Evolutionary conservation across 208 protist genomes (phyloP).

Genomic region (Sergeia podlipaevii): DNA sequence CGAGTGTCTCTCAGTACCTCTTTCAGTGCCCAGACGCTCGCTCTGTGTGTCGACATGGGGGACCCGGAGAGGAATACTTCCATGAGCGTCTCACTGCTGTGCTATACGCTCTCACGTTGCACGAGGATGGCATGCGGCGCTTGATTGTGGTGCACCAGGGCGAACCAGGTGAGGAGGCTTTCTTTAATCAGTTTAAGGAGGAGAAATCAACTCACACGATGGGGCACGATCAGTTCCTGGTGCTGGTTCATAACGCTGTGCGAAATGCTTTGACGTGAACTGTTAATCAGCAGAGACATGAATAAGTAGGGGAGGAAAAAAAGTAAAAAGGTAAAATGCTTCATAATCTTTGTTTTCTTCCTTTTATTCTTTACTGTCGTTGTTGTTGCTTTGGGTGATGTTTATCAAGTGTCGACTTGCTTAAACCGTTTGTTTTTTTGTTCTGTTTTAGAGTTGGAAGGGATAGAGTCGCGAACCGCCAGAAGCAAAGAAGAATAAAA

Average conservation of each 20-base stretch:
- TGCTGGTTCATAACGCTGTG: slow-evolving; percentile 62
- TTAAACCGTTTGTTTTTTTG: too few species aligned
- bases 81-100: slow-evolving; percentile 66
- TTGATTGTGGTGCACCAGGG: slow-evolving; percentile 79
- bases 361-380: too few species aligned
- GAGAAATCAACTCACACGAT: slow-evolving; percentile 34
- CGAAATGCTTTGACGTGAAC: slow-evolving; percentile 27
- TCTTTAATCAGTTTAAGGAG: slow-evolving; percentile 80
- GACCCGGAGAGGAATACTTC: slow-evolving; percentile 53
- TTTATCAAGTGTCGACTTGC: too few species aligned
- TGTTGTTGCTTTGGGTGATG: too few species aligned
- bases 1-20: slow-evolving; percentile 43
- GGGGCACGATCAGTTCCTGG: slow-evolving; percentile 72
- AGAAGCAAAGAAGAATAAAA: too few species aligned
- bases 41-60: slow-evolving; percentile 39
- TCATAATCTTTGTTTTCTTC: too few species aligned
- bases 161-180: slow-evolving; percentile 68
- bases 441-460: too few species aligned
- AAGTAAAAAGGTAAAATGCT: too few species aligned
- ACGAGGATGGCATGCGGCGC: slow-evolving; percentile 72
- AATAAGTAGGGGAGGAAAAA: neutral
- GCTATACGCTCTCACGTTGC: slow-evolving; percentile 57
- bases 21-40: slow-evolving; percentile 51
- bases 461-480: too few species aligned
- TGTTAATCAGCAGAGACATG: too few species aligned